Evolutionary conservation across 805 yeast genomes (phyloP).

Genomic region (Metahyphopichia silvanorum): DNA sequence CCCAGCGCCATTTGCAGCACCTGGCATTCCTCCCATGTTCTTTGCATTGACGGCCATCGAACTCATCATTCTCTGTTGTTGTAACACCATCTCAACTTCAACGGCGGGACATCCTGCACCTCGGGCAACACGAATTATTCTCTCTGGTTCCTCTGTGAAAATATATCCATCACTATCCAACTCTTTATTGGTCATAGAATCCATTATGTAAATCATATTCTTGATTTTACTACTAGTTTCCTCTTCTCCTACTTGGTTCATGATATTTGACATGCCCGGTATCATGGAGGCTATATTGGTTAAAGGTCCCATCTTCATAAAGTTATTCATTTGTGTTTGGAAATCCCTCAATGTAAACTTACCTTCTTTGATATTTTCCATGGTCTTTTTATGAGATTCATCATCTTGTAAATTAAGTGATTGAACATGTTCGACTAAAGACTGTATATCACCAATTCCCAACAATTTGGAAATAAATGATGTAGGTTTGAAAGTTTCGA

Average conservation of each 20-base stretch:
- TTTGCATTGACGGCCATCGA: constrained; percentile 77
- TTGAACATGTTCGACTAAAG: constrained; percentile 90
- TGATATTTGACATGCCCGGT: constrained; percentile 83
- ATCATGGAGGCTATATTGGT: constrained; percentile 93
- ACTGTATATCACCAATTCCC: constrained; percentile 95
- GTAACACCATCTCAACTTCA: constrained; percentile 88
- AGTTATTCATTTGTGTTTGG: constrained; percentile 91
- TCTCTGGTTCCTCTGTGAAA: constrained; percentile 75
- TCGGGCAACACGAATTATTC: constrained; percentile 86
- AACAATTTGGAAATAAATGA: constrained; percentile 86
- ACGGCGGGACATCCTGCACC: constrained; percentile 92
- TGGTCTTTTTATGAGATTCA: constrained; percentile 79
- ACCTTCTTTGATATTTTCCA: constrained; percentile 92
- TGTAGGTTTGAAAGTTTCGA: constrained; percentile 87
- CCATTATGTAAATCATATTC: constrained; percentile 87
- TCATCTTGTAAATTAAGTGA: constrained; percentile 65
- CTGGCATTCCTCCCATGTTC: constrained; percentile 33
- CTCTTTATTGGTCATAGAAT: constrained; percentile 92
- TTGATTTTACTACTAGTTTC: constrained; percentile 84
- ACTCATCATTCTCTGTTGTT: constrained; percentile 93
- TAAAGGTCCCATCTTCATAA: constrained; percentile 95
- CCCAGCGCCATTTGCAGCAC: constrained; percentile 10
- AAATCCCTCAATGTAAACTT: constrained; percentile 88
- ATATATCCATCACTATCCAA: constrained; percentile 84
- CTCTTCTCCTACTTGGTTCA: constrained; percentile 86